Percentiles rank a stretch among this genome's conserved stretches.
phyloP scores from a whole-genome alignment of 805 yeast genomes.

The Spathaspora sp. region DNA sequence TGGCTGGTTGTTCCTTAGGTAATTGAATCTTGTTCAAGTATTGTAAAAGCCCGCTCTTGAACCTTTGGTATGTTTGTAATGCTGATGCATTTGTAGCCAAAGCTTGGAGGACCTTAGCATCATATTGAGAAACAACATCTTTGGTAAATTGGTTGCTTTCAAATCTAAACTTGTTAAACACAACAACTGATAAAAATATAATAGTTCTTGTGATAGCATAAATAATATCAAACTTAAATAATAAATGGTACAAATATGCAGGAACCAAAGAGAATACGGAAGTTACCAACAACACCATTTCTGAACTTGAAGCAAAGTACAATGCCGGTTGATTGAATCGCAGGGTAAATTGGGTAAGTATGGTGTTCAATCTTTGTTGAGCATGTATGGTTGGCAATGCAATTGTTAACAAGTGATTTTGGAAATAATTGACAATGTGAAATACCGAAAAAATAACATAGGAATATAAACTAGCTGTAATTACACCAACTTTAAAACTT shows the following conservation, averaged over 20 bases:
- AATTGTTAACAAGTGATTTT: conserved; percentile 27
- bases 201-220: conserved; percentile 26
- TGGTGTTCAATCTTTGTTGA: conserved; percentile 25
- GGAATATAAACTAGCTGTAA: conserved; percentile 38
- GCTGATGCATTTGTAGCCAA: conserved; percentile 13
- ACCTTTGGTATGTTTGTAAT: conserved; percentile 13
- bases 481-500: conserved; percentile 26
- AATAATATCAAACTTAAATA: conserved; percentile 34
- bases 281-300: conserved; percentile 21
- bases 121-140: conserved; percentile 43
- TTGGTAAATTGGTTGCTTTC: conserved; percentile 29
- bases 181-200: conserved; percentile 27
- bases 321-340: conserved; percentile 34
- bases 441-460: conserved; percentile 34
- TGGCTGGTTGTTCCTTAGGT: conserved; percentile 12
- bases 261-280: conserved; percentile 25
- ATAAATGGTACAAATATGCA: conserved; percentile 18
- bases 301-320: conserved; percentile 35
- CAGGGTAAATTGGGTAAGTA: conserved; percentile 27
- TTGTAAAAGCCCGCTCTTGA: conserved; percentile 15
- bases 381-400: conserved; percentile 29
- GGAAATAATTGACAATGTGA: conserved; percentile 37
- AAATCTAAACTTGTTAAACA: conserved; percentile 33
- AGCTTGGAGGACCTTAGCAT: conserved; percentile 32
- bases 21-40: conserved; percentile 20